phyloP scores from a whole-genome alignment of 495 filamentous ascomycete genomes.

The Xylaria telfairii region DNA sequence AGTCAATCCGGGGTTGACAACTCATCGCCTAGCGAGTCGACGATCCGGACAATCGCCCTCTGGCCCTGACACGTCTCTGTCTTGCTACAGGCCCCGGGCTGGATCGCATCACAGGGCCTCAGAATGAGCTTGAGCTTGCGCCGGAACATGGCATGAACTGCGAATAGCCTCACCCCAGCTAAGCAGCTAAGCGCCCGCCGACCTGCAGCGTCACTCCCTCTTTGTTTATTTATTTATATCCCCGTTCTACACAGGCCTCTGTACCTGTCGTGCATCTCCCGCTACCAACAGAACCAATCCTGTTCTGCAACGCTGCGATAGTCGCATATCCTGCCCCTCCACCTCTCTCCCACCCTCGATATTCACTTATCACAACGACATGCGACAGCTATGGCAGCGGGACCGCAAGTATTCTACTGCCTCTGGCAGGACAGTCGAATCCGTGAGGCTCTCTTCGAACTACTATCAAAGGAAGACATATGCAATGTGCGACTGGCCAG shows the following conservation, averaged over 20 bases:
- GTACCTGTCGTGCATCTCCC: slow-evolving; percentile 12
- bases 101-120: slow-evolving; percentile 14
- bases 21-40: slow-evolving; percentile 25
- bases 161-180: slow-evolving; percentile 39
- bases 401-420: slow-evolving; percentile 55
- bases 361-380: slow-evolving; percentile 39
- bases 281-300: slow-evolving; percentile 11
- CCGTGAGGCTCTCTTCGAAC: slow-evolving; percentile 56
- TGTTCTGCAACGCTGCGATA: slow-evolving; percentile 26
- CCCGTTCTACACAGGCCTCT: slow-evolving; percentile 24
- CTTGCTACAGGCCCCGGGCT: slow-evolving; percentile 29
- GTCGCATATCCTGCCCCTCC: slow-evolving; percentile 12
- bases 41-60: slow-evolving; percentile 9
- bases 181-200: slow-evolving; percentile 34
- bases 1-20: slow-evolving; percentile 28
- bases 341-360: slow-evolving; percentile 13
- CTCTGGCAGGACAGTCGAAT: slow-evolving; percentile 60
- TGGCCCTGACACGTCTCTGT: slow-evolving; percentile 28
- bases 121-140: too few species aligned
- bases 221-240: slow-evolving; percentile 26
- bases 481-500: slow-evolving; percentile 56
- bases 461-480: slow-evolving; percentile 56
- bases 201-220: slow-evolving; percentile 16
- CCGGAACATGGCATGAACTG: slow-evolving; percentile 34
- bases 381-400: slow-evolving; percentile 56